A percentile compares a stretch with the other conserved stretches of the same genome.
phyloP scores from a whole-genome alignment of 2,329 filamentous ascomycete species.

The Epichloe festucae region DNA sequence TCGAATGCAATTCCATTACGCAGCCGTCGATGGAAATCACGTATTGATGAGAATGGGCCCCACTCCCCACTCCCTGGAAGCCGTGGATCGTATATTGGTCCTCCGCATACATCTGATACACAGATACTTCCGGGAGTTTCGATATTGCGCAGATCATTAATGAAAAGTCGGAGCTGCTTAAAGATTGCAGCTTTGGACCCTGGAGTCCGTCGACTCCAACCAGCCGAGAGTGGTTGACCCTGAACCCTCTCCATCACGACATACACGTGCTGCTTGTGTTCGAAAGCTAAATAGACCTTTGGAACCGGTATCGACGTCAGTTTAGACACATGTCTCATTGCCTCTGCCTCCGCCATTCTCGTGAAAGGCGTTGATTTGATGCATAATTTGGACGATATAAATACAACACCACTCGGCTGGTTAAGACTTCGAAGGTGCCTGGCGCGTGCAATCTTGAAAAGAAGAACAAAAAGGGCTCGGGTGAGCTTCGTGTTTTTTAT shows the following conservation, averaged over 20 bases:
- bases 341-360: constrained; percentile 10
- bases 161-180: constrained; percentile 10
- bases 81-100: constrained; percentile 15
- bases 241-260: constrained; percentile 16
- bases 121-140: constrained; percentile 8
- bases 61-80: constrained; percentile 9
- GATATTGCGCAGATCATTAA: constrained; percentile 12
- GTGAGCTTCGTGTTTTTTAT: too few species aligned
- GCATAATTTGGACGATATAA: not conserved
- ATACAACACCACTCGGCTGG: too few species aligned
- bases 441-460: too few species aligned
- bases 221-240: constrained; percentile 11
- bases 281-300: constrained; percentile 8
- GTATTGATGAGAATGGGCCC: constrained; percentile 19
- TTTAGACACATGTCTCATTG: constrained; percentile 10
- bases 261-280: constrained; percentile 1
- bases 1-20: constrained; percentile 10
- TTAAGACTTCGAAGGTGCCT: too few species aligned
- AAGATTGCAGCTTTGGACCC: constrained; percentile 10
- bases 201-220: constrained; percentile 3
- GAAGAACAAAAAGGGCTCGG: too few species aligned
- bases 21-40: constrained; percentile 21
- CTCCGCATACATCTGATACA: constrained; percentile 14
- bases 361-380: not conserved
- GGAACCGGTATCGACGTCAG: constrained; percentile 12